Evolutionary conservation across 257 asterid species (phyloP), one percentile per base, ranked within the genome.

Genomic region (Henckelia pumila): DNA sequence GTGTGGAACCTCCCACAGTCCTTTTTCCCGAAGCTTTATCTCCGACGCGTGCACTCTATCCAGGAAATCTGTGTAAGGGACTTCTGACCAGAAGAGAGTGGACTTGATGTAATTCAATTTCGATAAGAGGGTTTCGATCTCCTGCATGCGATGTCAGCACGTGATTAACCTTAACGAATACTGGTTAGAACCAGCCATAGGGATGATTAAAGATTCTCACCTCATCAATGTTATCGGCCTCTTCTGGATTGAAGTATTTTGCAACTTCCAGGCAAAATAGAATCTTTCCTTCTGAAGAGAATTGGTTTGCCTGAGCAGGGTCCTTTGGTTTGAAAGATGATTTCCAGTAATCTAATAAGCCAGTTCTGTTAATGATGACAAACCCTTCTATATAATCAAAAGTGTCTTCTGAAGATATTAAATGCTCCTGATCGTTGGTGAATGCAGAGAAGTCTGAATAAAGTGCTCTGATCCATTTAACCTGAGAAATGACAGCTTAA

Each of bases 391-490:
- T 26, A 59, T 59, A 59, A 59, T 59, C 63, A 20, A 59, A 59
- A 59, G 63, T 24, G 2, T 7, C 26, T 14, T 59, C 63, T 59
- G 63, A 59, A 59, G 63, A 59, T 59, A 59, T 59, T 26, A 59
- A 40, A 26, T 26, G 40, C 40, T 59, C 63, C 6, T 59, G 63
- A 10, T 59, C 63, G 19, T 28, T 59, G 63, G 44, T 24, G 21
- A 59, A 59, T 16, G 21, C 21, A 14, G 63, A 28, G 40, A 59
- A 59, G 40, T 59, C 63, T 2, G 63, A 59, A 59, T 59, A 59
- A 29, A 59, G 63, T 13, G 33, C 63, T 59, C 63, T 59, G 63
- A 59, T 59, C 63, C 63, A 59, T 59, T 59, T 59, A 32, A 59
- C 63, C 63, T 59, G 63, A 21, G 63, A 16, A 32, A 16, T n/a